phyloP scores from a whole-genome alignment of 2,329 filamentous ascomycete genomes.

The Fusarium hainanense region DNA sequence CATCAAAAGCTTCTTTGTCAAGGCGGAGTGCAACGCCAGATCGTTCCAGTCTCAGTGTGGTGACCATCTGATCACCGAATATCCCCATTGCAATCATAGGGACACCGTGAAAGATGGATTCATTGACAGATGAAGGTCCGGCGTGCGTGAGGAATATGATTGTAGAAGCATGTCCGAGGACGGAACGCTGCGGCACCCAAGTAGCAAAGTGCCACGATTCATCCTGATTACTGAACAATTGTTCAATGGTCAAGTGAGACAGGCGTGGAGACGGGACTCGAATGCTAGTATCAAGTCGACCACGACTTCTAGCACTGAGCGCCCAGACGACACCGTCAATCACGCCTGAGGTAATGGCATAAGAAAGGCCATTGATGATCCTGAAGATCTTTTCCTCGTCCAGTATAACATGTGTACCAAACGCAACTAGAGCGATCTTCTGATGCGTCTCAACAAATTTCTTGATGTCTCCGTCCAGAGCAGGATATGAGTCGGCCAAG shows the following conservation, averaged over 20 bases:
- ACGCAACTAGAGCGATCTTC: constrained; percentile 1
- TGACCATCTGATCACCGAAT: constrained; percentile 8
- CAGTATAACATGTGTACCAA: constrained; percentile 5
- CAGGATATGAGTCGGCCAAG: constrained; percentile 1
- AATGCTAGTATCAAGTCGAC: background rate
- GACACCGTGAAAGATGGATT: constrained; percentile 6
- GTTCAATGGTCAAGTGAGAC: background rate
- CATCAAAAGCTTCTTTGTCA: background rate
- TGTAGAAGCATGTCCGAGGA: background rate
- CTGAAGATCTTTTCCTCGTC: background rate
- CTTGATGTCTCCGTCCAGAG: background rate
- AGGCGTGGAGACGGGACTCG: background rate
- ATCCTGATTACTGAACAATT: constrained; percentile 1
- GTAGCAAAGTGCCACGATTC: background rate
- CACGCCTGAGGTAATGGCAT: background rate
- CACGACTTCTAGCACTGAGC: background rate
- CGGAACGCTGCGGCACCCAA: background rate
- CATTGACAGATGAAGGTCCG: constrained; percentile 5
- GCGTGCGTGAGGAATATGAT: constrained; percentile 2
- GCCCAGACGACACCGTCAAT: constrained; percentile 2
- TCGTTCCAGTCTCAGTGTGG: background rate
- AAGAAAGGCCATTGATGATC: background rate
- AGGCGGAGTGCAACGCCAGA: constrained; percentile 1
- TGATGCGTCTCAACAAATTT: background rate
- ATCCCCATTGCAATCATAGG: constrained; percentile 7